Evolutionary conservation across 2,329 filamentous ascomycete genomes (phyloP).

Genomic region (Xylariaceae sp.): DNA sequence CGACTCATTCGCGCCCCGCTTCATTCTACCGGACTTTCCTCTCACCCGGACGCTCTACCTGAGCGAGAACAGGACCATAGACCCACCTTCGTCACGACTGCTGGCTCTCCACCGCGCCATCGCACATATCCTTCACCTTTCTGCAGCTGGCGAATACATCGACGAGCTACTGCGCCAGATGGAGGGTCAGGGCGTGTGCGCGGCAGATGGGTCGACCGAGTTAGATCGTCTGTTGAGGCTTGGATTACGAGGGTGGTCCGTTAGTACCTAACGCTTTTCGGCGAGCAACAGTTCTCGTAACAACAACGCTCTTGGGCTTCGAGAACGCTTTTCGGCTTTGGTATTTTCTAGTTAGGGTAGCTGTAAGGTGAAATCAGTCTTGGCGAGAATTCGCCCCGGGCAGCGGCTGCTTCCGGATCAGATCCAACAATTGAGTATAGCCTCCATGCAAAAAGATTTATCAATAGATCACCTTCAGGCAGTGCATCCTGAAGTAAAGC

Average conservation of each 20-base stretch:
- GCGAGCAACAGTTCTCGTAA: background rate
- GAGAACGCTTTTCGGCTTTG: no score
- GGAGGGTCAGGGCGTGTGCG: constrained; percentile 12
- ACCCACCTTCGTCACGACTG: constrained; percentile 33
- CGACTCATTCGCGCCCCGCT: constrained; percentile 16
- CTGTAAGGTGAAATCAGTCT: no score
- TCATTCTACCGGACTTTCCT: constrained; percentile 22
- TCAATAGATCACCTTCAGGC: no score
- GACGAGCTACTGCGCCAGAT: constrained; percentile 28
- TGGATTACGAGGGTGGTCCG: constrained; percentile 1
- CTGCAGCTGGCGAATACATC: constrained; percentile 33
- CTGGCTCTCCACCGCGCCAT: constrained; percentile 35
- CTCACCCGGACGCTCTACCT: constrained; percentile 30
- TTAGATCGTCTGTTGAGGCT: constrained; percentile 13
- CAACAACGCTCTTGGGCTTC: no score
- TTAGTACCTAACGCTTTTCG: background rate
- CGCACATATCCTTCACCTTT: constrained; percentile 33
- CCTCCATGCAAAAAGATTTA: no score
- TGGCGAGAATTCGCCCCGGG: no score
- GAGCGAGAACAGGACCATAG: constrained; percentile 24
- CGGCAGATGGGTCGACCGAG: constrained; percentile 17
- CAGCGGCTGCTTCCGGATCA: no score
- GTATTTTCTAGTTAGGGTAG: no score
- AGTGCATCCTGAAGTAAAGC: no score
- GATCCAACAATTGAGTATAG: no score